A percentile compares a stretch with the other conserved stretches of the same genome.
Evolutionary conservation across 2,329 filamentous ascomycete species (phyloP).

Genomic region (Fusarium decemcellulare): DNA sequence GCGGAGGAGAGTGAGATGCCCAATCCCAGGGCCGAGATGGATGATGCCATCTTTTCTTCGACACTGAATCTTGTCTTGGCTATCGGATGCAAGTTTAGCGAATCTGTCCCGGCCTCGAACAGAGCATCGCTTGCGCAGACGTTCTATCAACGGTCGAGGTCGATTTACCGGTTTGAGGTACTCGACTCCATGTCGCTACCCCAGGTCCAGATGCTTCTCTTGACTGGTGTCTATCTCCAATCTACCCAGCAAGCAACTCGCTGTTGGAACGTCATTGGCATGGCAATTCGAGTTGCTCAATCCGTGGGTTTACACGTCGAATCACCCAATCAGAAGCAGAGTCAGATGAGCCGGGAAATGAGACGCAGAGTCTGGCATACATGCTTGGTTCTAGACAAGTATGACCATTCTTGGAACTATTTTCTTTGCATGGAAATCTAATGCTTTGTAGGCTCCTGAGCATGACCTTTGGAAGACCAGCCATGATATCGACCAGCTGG

Average conservation of each 20-base stretch:
- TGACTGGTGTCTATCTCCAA: slow-evolving; percentile 24
- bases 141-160: slow-evolving; percentile 21
- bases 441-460: background rate
- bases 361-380: slow-evolving; percentile 22
- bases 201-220: slow-evolving; percentile 7
- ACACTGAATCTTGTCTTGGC: slow-evolving; percentile 23
- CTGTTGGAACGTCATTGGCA: slow-evolving; percentile 21
- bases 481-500: slow-evolving; percentile 15
- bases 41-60: slow-evolving; percentile 1
- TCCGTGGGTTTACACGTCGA: slow-evolving; percentile 16
- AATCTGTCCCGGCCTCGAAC: background rate
- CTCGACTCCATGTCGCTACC: slow-evolving; percentile 16
- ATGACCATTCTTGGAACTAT: background rate
- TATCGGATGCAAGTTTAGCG: slow-evolving; percentile 17
- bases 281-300: slow-evolving; percentile 20
- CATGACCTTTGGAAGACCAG: slow-evolving; percentile 28
- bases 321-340: background rate
- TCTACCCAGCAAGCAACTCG: slow-evolving; percentile 14
- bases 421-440: background rate
- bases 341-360: slow-evolving; percentile 24
- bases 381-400: slow-evolving; percentile 22
- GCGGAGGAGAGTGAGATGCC: background rate
- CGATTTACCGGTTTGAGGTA: background rate
- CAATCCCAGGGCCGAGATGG: background rate
- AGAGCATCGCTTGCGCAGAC: background rate